Percentiles rank a stretch among this genome's conserved stretches.
Evolutionary conservation across 192 early-diverging fungal genomes (phyloP).

Genomic region (Coemansia sp.): DNA sequence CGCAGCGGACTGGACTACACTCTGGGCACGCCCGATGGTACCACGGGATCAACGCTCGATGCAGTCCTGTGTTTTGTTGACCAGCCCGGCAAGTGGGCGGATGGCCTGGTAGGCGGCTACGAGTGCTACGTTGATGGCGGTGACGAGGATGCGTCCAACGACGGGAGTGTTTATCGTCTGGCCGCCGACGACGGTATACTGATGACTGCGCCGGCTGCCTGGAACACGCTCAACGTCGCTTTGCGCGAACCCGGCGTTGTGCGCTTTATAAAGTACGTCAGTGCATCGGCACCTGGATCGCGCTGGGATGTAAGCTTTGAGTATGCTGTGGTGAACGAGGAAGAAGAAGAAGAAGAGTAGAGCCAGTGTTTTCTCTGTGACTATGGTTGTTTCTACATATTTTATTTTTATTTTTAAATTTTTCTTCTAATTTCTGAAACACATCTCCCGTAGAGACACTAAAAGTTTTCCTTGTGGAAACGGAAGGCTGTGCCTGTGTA

Average conservation of each 20-base stretch:
- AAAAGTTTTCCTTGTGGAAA: conserved; percentile 73
- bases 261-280: conserved; percentile 81
- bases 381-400: not conserved
- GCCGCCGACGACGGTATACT: conserved; percentile 65
- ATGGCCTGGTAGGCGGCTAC: conserved; percentile 69
- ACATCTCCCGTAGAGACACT: too few species aligned
- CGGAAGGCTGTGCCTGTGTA: conserved; percentile 53
- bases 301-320: conserved; percentile 80
- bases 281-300: conserved; percentile 61
- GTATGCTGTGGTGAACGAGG: conserved; percentile 52
- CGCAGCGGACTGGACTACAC: conserved; percentile 80
- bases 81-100: conserved; percentile 50
- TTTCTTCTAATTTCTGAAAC: conserved; percentile 1
- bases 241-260: conserved; percentile 74
- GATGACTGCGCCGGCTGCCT: conserved; percentile 61
- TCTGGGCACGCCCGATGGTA: conserved; percentile 58
- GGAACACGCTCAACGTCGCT: conserved; percentile 65
- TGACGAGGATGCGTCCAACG: conserved; percentile 66
- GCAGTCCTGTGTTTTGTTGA: conserved; percentile 60
- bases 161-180: conserved; percentile 55
- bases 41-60: conserved; percentile 56
- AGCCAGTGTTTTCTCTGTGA: too few species aligned
- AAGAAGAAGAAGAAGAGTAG: conserved; percentile 3
- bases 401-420: not conserved
- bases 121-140: conserved; percentile 71